phyloP scores from a whole-genome alignment of 371 early-diverging fungal species.

The Mucor sp. region DNA sequence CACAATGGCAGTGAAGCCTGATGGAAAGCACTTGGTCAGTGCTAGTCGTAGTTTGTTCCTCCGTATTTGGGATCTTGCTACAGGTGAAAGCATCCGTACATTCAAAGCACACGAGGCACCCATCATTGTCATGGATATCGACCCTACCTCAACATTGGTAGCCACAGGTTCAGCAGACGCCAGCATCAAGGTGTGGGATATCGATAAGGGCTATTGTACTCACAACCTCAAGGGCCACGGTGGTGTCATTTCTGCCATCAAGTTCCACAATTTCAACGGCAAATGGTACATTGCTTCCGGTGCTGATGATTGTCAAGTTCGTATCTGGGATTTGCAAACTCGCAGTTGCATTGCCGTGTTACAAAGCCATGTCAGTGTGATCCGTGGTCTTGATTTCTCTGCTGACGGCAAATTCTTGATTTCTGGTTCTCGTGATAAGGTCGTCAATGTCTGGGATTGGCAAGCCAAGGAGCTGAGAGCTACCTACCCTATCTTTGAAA shows the following conservation, averaged over 20 bases:
- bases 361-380: slow-evolving; percentile 88
- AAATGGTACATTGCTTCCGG: slow-evolving; percentile 79
- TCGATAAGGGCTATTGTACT: slow-evolving; percentile 90
- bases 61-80: slow-evolving; percentile 76
- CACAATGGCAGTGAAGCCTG: slow-evolving; percentile 82
- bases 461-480: slow-evolving; percentile 64
- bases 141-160: slow-evolving; percentile 84
- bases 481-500: slow-evolving; percentile 89
- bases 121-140: slow-evolving; percentile 90
- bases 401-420: slow-evolving; percentile 76
- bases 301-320: slow-evolving; percentile 87
- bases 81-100: slow-evolving; percentile 64
- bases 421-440: slow-evolving; percentile 93
- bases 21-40: slow-evolving; percentile 75
- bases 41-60: slow-evolving; percentile 84
- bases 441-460: slow-evolving; percentile 92
- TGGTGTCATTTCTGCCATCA: slow-evolving; percentile 84
- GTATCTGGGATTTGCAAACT: slow-evolving; percentile 86
- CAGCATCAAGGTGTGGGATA: slow-evolving; percentile 95
- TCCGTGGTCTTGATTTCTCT: slow-evolving; percentile 87
- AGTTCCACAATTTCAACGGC: slow-evolving; percentile 72
- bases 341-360: slow-evolving; percentile 75
- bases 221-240: slow-evolving; percentile 94
- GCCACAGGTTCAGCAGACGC: slow-evolving; percentile 98
- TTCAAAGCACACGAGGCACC: slow-evolving; percentile 93